Conservation (phyloP, 2,329 filamentous ascomycete species). For the Phialophora chinensis region DNA sequence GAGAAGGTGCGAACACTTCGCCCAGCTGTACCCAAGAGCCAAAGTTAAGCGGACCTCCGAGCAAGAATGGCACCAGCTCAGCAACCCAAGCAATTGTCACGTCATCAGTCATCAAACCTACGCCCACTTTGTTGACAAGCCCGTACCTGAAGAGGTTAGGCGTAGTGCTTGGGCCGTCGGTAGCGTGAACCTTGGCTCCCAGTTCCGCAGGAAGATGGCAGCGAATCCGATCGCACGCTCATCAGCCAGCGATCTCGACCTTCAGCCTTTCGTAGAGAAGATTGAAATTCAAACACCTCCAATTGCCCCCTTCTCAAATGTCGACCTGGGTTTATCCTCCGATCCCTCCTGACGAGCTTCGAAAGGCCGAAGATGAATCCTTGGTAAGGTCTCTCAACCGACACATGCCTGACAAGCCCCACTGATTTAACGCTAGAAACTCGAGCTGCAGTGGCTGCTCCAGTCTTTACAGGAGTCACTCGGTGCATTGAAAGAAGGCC, state of each 20-base stretch:
- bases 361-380: slow-evolving; percentile 59
- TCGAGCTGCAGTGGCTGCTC: slow-evolving; percentile 69
- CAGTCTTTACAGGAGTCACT: slow-evolving; percentile 66
- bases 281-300: not conserved
- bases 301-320: slow-evolving; percentile 50
- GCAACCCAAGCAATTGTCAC: slow-evolving; percentile 5
- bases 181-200: slow-evolving; percentile 24
- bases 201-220: not conserved
- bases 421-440: slow-evolving; percentile 29
- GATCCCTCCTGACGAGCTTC: slow-evolving; percentile 57
- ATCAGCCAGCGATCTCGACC: not conserved
- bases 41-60: slow-evolving; percentile 9
- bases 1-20: not conserved
- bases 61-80: slow-evolving; percentile 4
- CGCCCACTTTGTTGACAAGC: not conserved
- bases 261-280: not conserved
- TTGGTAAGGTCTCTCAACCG: slow-evolving; percentile 48
- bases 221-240: not conserved
- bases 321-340: slow-evolving; percentile 67
- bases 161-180: slow-evolving; percentile 3
- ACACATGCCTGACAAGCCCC: not conserved
- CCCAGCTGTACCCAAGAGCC: too few species aligned
- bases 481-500: slow-evolving; percentile 68
- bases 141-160: slow-evolving; percentile 13
- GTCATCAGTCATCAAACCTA: slow-evolving; percentile 17